These are phyloP conservation scores for Picochlorum sp. DNA, from an alignment of 139 green algal genomes.

Conservation along the genomic window DNA sequence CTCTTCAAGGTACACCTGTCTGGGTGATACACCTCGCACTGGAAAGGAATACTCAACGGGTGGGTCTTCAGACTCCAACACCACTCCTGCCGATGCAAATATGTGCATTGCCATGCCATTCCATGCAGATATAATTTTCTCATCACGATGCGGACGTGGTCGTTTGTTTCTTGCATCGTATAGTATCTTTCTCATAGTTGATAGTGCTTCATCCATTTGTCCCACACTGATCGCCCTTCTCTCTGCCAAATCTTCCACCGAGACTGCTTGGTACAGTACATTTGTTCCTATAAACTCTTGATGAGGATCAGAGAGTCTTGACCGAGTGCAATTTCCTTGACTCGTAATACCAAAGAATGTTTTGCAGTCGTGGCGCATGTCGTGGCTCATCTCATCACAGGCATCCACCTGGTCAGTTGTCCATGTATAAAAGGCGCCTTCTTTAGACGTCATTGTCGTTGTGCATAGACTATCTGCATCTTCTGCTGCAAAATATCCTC, in stretches of 20 bases:
- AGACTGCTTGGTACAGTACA: constrained; percentile 43
- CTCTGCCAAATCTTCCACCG: constrained; percentile 28
- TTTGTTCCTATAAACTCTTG: constrained; percentile 76
- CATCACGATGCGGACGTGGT: constrained; percentile 65
- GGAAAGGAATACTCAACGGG: constrained; percentile 49
- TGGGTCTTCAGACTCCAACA: constrained; percentile 41
- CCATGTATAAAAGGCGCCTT: constrained; percentile 79
- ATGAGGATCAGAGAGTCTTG: constrained; percentile 64
- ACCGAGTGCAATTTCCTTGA: constrained; percentile 51
- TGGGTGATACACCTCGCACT: constrained; percentile 15
- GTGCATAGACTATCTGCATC: constrained; percentile 56
- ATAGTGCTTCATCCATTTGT: constrained; percentile 38
- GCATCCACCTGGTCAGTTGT: constrained; percentile 34
- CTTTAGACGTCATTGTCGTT: constrained; percentile 42
- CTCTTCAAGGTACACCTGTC: background rate
- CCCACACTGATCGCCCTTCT: constrained; percentile 20
- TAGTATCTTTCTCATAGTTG: constrained; percentile 41
- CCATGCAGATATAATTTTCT: constrained; percentile 91
- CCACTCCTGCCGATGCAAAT: constrained; percentile 50
- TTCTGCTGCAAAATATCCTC: constrained; percentile 80
- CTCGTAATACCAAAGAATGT: constrained; percentile 52
- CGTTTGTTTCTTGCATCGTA: constrained; percentile 35
- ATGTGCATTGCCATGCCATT: constrained; percentile 79
- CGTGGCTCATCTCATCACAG: constrained; percentile 31
- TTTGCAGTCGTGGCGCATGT: constrained; percentile 21